Evolutionary conservation across 257 asterid genomes (phyloP), one percentile per base, ranked within the genome.

Genomic region (Paraleonurus japonicus): DNA sequence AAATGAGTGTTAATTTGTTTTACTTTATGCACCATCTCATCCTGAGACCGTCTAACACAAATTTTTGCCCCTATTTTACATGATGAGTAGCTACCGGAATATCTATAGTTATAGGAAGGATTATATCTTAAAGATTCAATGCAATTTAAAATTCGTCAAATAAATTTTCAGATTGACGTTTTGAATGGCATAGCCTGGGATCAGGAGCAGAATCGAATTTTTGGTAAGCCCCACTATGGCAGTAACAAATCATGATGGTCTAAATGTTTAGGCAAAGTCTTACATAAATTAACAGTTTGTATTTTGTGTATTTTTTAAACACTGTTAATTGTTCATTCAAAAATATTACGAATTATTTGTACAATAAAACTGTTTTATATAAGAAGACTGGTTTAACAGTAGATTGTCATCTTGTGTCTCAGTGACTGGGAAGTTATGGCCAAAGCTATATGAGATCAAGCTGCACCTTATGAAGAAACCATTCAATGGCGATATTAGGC

Each of bases 121-220:
- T 41, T 15, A 33, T 27, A 20, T 9, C 28, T 23, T 48, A 23
- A 20, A 35, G 37, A 19, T 67, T 39, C 50, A 30, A 39, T 3
- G 27, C 9, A 33, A 11, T 26, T 48, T 30, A 41, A 30, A 41
- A 50, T 7, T 24, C 35, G 5, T 35, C 67, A n/a, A n/a, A 30
- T 24, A 72, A 50, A 70, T 84, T 83, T n/a, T 61, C 89, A 94
- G 99, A 76, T 94, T 43, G 95, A 89, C 82, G 96, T 91, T 54
- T 73, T 94, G 81, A 94, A 94, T 54, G 99, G 99, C 74, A 94
- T 94, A 48, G 99, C 99, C 39, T 94, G 97, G 97, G 97, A 94
- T 71, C 60, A 61, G 71, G 79, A 81, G 39, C 61, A 64, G 27
- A 79, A 82, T 80, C 95, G 97, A 15, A 20, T 87, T 41, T 91